phyloP scores from a whole-genome alignment of 2,329 filamentous ascomycete genomes.

The Cryphonectria japonica region DNA sequence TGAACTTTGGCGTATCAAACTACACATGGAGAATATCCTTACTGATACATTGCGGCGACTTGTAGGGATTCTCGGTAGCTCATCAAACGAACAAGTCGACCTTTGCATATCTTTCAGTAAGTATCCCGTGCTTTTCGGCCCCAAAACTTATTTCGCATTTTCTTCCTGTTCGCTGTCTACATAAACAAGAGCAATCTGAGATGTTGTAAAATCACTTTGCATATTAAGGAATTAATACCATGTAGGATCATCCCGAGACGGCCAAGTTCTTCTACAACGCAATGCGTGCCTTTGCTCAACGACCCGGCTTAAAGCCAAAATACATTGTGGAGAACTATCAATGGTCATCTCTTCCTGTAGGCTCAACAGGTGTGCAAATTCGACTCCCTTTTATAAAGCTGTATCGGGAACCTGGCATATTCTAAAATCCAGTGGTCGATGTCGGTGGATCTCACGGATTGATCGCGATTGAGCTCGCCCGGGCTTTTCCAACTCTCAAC shows the following conservation, averaged over 20 bases:
- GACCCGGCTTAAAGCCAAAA: constrained; percentile 17
- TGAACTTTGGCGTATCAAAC: not conserved
- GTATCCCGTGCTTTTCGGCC: no score
- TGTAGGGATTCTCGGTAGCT: constrained; percentile 12
- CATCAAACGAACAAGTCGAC: constrained; percentile 13
- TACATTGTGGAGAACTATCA: constrained; percentile 9
- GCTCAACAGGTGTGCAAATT: constrained; percentile 4
- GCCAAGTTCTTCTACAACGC: constrained; percentile 14
- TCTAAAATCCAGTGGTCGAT: constrained; percentile 12
- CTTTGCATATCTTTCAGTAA: constrained; percentile 4
- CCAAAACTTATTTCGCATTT: no score
- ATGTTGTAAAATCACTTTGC: no score
- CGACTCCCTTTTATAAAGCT: not conserved
- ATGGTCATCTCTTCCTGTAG: constrained; percentile 2
- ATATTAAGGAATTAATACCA: no score
- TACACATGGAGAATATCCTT: not conserved
- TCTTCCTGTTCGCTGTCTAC: no score
- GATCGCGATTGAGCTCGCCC: constrained; percentile 16
- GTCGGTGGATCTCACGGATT: constrained; percentile 19
- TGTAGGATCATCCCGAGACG: constrained; percentile 14
- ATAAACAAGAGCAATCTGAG: no score
- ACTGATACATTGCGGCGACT: not conserved
- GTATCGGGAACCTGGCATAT: not conserved
- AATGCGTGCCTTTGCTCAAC: constrained; percentile 13
- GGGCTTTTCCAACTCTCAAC: constrained; percentile 11